Base-by-base conservation (phyloP, 1,284 basidiomycete species). In the Megacollybia platyphylla region DNA sequence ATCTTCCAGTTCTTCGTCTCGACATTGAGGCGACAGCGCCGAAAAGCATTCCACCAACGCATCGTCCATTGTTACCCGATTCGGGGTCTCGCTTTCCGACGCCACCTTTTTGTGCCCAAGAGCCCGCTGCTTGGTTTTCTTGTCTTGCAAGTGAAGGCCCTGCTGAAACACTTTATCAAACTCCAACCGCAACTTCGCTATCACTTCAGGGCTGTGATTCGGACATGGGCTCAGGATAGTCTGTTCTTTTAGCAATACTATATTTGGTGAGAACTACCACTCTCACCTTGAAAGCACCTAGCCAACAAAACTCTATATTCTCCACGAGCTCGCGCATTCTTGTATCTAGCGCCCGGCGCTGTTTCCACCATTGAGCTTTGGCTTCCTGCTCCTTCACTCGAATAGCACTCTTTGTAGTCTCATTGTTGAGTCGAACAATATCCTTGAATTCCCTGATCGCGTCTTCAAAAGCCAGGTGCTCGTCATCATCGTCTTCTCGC, bases 1-100 rank as follows among this genome's bases (percentile, higher is more conserved):
- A 56, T 99, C 96, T 57, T 97, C 93, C 10, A 97, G 67, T 54
- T 97, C 94, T 56, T 98, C 94, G 51, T 96, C 88, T 18, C 77
- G 75, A 51, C 87, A 89, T 49, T 79, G 78, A 0, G 86, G 77
- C 1, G 83, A 77, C 1, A 98, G 67, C 0, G 80, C 79, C 0
- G 89, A 80, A 54, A 98, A 89, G 58, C 88, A 90, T 51, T 85
- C 76, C n/a, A 97, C 62, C 3, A 97, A 64, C 2, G 70, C 61
- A 48, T 89, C 78, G 53, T 90, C 81, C 8, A 87, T 63, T 4
- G 60, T 64, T 40, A 78, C 62, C 28, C 71, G 70, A 43, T 67
- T 67, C 6, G 69, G 58, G 28, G 66, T 65, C 46, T 68, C 64
- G 26, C 54, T 53, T 36, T 62, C 60, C 1, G 64, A 66, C 4